Evolutionary conservation across 257 asterid species (phyloP), one percentile per base, ranked within the genome.

Genomic region (Solanum pimpinellifolium): DNA sequence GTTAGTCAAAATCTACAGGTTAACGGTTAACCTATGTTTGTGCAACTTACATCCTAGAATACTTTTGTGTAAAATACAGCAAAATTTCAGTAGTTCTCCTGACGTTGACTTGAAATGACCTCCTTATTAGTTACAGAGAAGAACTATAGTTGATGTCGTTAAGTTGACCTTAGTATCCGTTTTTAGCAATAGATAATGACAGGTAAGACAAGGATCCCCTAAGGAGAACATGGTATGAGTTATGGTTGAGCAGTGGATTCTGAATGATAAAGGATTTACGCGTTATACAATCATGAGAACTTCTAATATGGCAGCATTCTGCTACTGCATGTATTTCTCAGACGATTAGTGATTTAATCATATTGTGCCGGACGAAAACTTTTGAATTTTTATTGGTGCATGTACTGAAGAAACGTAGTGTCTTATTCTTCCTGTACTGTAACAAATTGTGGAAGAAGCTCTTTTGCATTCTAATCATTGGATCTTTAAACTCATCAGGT

Each of bases 401-500:
- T 74, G 82, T 74, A 37, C 52, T 74, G 82, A 74, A 37, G 46
- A 46, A 35, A 39, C 52, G 2, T 72, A 39, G 37, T 13, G 37
- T 76, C 83, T 42, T 76, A n/a, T 76, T 76, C 68, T 16, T 80
- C 66, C 33, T 47, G 42, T 60, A 49, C 59, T 20, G 37, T 52
- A 56, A 60, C 46, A 29, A 81, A 49, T 81, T 81, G 47, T 83
- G 65, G 72, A 41, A 84, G 46, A 23, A 68, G 88, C 83, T 44
- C 56, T 49, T 18, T 81, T 81, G 69, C 85, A 49, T 49, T 49
- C 88, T 56, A 65, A 89, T 81, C 89, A 86, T 76, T 87, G 83
- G 60, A 88, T 89, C 75, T 87, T 83, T 77, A 83, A 75, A n/a
- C 86, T 91, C 91, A 86, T 39, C 85, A 97, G 99, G 97, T 97